Evolutionary conservation across 345 rosid species (phyloP).

Genomic region (Syzygium aromaticum): DNA sequence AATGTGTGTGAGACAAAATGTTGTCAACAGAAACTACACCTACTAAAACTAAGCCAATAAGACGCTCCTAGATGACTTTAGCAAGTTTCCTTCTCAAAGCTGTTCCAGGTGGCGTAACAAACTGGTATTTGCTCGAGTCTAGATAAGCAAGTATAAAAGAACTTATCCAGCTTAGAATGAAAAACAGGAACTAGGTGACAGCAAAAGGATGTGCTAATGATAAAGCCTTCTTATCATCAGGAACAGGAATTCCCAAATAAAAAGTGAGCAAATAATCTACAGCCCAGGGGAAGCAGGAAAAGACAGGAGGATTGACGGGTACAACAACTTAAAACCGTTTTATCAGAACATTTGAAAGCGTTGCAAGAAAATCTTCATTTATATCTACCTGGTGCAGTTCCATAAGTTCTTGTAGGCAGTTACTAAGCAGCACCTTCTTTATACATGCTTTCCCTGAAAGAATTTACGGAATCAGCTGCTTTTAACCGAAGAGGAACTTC

Average conservation of each 20-base stretch:
- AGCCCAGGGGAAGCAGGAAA: not conserved
- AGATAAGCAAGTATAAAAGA: not conserved
- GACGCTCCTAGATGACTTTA: not conserved
- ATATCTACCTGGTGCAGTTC: slow-evolving; percentile 88
- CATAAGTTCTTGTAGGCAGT: slow-evolving; percentile 99
- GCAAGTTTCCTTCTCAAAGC: not conserved
- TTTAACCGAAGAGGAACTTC: not conserved
- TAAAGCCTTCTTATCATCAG: not conserved
- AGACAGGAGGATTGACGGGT: not conserved
- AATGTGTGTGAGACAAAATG: not conserved
- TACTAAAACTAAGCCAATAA: not conserved
- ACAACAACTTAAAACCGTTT: not conserved
- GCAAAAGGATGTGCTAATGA: not conserved
- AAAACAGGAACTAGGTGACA: not conserved
- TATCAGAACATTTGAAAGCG: not conserved
- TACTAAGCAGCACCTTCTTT: slow-evolving; percentile 91
- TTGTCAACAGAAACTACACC: not conserved
- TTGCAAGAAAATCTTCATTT: not conserved
- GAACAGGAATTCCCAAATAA: not conserved
- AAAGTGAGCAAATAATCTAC: not conserved
- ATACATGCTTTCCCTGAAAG: slow-evolving; percentile 88
- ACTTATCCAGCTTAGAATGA: not conserved
- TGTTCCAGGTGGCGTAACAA: not conserved
- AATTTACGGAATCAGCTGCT: not conserved
- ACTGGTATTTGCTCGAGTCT: not conserved